A percentile compares a stretch with the other conserved stretches of the same genome.
Conservation (phyloP, 306 rosid species). For the Vigna hirtella region DNA sequence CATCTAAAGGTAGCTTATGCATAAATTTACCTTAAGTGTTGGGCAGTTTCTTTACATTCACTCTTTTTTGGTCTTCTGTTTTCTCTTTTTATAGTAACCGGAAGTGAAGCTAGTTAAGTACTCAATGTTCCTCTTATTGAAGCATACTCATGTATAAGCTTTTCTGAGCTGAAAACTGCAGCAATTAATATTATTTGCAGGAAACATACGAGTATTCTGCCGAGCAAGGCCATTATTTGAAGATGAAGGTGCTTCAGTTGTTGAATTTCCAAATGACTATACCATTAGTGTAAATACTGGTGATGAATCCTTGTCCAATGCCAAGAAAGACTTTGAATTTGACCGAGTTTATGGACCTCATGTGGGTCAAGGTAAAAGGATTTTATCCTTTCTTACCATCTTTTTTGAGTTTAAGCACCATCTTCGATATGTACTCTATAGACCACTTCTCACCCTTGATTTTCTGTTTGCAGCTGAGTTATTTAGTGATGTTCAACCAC, state of each 20-base stretch:
- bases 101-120: slow-evolving; percentile 32
- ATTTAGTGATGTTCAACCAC: slow-evolving; percentile 91
- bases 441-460: slow-evolving; percentile 42
- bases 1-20: slow-evolving; percentile 83
- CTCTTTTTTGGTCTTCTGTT: neutral
- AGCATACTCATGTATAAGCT: slow-evolving; percentile 29
- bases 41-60: slow-evolving; percentile 36
- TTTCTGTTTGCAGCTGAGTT: slow-evolving; percentile 73
- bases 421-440: slow-evolving; percentile 18
- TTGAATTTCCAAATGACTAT: slow-evolving; percentile 87
- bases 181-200: slow-evolving; percentile 58
- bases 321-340: slow-evolving; percentile 92
- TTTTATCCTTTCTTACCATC: slow-evolving; percentile 26
- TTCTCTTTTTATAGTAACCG: slow-evolving; percentile 5
- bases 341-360: slow-evolving; percentile 98
- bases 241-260: slow-evolving; percentile 86
- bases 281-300: slow-evolving; percentile 84
- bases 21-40: slow-evolving; percentile 37
- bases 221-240: slow-evolving; percentile 92
- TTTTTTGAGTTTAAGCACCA: slow-evolving; percentile 10
- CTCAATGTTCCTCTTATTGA: slow-evolving; percentile 29
- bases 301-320: slow-evolving; percentile 75
- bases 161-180: slow-evolving; percentile 34
- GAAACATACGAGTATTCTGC: slow-evolving; percentile 83
- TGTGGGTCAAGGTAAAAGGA: slow-evolving; percentile 86